phyloP scores from a whole-genome alignment of 2,329 filamentous ascomycete genomes.

The Amylocarpus encephaloides region DNA sequence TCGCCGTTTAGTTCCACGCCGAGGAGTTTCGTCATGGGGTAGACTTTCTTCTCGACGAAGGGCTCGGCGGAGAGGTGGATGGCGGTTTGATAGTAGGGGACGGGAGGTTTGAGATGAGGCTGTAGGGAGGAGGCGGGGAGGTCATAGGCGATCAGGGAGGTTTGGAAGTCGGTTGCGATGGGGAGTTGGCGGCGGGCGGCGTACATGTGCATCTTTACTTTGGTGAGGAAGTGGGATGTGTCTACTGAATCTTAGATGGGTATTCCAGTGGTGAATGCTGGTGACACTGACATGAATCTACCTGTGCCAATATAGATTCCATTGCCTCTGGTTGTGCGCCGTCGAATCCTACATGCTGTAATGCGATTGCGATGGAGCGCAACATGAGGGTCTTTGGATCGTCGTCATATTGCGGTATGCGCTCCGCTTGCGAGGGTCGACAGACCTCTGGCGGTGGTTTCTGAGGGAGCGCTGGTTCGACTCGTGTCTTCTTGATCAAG shows the following conservation, averaged over 20 bases:
- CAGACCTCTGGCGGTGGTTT: constrained; percentile 24
- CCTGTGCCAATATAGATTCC: constrained; percentile 49
- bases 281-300: constrained; percentile 49
- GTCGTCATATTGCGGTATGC: constrained; percentile 24
- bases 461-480: constrained; percentile 19
- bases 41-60: constrained; percentile 37
- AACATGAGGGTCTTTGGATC: constrained; percentile 35
- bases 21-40: constrained; percentile 33
- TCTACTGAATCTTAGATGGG: constrained; percentile 23
- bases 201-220: constrained; percentile 28
- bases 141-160: constrained; percentile 45
- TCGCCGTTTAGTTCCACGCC: constrained; percentile 53
- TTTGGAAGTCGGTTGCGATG: constrained; percentile 51
- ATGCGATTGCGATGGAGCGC: constrained; percentile 48
- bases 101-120: constrained; percentile 50
- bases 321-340: constrained; percentile 49
- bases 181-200: constrained; percentile 41
- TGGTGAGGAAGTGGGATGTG: constrained; percentile 26
- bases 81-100: constrained; percentile 35
- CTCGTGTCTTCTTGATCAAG: constrained; percentile 21
- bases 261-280: not conserved
- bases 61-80: constrained; percentile 31
- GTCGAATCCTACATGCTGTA: constrained; percentile 54
- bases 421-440: not conserved
- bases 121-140: constrained; percentile 45